A percentile compares a stretch with the other conserved stretches of the same genome.
These are phyloP conservation scores for Backusella tuberculispora DNA, from an alignment of 192 early-diverging fungal species.

Conservation along the genomic window DNA sequence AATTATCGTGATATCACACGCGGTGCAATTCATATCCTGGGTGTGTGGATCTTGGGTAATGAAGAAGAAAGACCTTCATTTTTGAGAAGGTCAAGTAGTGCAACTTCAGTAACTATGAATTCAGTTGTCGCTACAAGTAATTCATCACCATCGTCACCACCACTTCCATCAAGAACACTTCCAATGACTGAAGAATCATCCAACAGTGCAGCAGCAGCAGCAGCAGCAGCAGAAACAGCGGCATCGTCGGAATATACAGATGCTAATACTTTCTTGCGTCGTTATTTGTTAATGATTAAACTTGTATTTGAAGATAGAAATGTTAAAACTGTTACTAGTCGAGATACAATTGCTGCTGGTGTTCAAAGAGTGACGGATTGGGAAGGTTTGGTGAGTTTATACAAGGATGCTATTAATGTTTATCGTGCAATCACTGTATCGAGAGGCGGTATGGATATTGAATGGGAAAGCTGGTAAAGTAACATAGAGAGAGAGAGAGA, in stretches of 20 bases:
- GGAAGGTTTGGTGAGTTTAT: conserved; percentile 55
- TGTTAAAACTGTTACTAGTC: conserved; percentile 29
- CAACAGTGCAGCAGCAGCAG: not conserved
- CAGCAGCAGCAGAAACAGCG: not conserved
- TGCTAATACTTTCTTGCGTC: conserved; percentile 65
- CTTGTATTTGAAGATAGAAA: conserved; percentile 61
- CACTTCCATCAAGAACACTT: not conserved
- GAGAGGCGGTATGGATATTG: conserved; percentile 54
- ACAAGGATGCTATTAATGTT: conserved; percentile 70
- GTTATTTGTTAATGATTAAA: conserved; percentile 69
- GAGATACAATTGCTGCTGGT: not conserved
- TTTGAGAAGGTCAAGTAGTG: conserved; percentile 44
- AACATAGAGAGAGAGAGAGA: too few species aligned
- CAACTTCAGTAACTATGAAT: not conserved
- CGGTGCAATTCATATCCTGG: conserved; percentile 67
- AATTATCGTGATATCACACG: conserved; percentile 67
- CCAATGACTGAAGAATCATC: not conserved
- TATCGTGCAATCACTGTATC: conserved; percentile 63
- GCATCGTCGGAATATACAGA: conserved; percentile 32
- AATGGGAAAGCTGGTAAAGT: conserved; percentile 57
- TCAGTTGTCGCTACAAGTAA: not conserved
- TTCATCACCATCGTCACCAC: conserved; percentile 13
- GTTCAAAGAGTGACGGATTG: conserved; percentile 37
- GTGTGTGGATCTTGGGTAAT: conserved; percentile 65
- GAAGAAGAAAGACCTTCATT: conserved; percentile 78